Evolutionary conservation across 495 filamentous ascomycete genomes (phyloP), one percentile per base, ranked within the genome.

Genomic region (Parathielavia hyrcaniae): DNA sequence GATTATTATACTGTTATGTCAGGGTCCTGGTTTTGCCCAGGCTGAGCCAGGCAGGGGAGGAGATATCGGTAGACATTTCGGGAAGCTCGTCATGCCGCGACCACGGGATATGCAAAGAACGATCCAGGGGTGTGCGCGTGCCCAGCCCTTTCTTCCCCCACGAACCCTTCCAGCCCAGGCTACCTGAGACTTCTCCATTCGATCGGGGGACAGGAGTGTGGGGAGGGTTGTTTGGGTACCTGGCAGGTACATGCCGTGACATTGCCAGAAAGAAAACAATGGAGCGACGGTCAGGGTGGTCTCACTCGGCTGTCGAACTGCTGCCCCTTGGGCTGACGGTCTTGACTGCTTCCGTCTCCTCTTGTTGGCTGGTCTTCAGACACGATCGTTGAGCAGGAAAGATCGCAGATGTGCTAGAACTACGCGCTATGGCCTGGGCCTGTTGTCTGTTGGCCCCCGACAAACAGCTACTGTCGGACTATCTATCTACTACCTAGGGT

Each of bases 151-250:
- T 13, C 14, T 23, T 32, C 20, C 50, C 57, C 57, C 50, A 59
- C 57, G 50, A 40, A 17, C 50, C 43, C 41, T 59, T 41, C 57
- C 57, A 41, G 48, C 32, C 50, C 23, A 13, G 49, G 48, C 48
- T 58, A 58, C n/a, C n/a, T n/a, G n/a, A n/a, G 56, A 46, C 32
- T 38, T 30, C 38, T 48, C 47, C 40, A 13, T 26, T 54, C 32
- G 47, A 8, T 48, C 46, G 47, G 22, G 45, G 17, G 45, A 44
- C 51, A 53, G 49, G 39, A 30, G 26, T 30, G 26, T 30, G 26
- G 6, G 2, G 26, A 2, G 2, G 26, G 26, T 30, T 30, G 26
- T 30, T 13, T 13, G n/a, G 54, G 45, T 49, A 50, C 54, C 35
- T 16, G 40, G n/a, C 2, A 16, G 20, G 54, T 57, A 57, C 54